Percentiles rank a stretch among this genome's conserved stretches.
phyloP scores from a whole-genome alignment of 345 rosid species.

The Erysimum cheiranthoides region DNA sequence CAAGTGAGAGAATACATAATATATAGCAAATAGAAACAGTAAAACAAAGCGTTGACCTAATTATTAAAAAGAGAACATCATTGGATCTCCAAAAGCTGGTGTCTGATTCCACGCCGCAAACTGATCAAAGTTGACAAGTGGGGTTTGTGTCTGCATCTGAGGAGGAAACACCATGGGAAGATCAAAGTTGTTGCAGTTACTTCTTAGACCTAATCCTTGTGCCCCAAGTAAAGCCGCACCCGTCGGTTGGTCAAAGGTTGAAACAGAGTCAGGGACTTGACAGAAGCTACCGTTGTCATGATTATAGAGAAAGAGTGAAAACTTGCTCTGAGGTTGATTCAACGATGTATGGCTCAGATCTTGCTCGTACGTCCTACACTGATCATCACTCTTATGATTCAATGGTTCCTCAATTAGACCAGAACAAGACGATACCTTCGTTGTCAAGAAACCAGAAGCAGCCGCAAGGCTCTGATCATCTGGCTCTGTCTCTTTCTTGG shows the following conservation, averaged over 20 bases:
- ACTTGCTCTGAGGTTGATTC: neutral
- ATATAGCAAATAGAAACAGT: neutral
- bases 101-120: neutral
- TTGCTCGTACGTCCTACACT: neutral
- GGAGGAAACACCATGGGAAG: neutral
- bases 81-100: neutral
- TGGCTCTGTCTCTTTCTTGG: neutral
- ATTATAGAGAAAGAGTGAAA: neutral
- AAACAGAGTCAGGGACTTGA: neutral
- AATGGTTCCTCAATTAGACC: too few relatives aligned
- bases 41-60: neutral
- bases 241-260: neutral
- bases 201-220: neutral
- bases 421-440: neutral
- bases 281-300: neutral
- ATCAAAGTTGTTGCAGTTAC: neutral
- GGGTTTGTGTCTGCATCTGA: constrained; percentile 17
- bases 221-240: neutral
- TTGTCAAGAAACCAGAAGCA: neutral
- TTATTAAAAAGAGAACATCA: neutral
- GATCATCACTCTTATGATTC: neutral
- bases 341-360: neutral
- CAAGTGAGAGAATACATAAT: neutral
- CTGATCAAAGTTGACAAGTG: neutral
- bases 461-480: neutral